phyloP scores from a whole-genome alignment of 2,329 filamentous ascomycete genomes.

The Didymellaceae sp. region DNA sequence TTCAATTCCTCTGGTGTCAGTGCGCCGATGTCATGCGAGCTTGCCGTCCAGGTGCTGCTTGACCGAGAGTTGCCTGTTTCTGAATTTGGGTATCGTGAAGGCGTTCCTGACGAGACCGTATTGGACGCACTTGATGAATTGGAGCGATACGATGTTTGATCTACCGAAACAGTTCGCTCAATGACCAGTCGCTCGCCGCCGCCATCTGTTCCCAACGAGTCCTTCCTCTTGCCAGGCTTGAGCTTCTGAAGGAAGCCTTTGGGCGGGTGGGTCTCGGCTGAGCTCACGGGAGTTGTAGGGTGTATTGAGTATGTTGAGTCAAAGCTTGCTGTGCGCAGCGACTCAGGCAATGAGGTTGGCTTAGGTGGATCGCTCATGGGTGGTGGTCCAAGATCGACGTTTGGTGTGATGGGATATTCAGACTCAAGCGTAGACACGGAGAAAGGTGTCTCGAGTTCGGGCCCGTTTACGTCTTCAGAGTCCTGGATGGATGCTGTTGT shows the following conservation, averaged over 20 bases:
- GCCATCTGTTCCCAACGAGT: conserved; percentile 14
- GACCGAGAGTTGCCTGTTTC: conserved; percentile 25
- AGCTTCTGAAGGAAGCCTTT: conserved; percentile 32
- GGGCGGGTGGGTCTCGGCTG: conserved; percentile 22
- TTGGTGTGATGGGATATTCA: conserved; percentile 12
- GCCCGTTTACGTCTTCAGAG: conserved; percentile 3
- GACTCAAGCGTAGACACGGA: conserved; percentile 21
- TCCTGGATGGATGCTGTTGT: conserved; percentile 28
- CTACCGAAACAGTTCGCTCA: conserved; percentile 41
- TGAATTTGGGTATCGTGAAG: conserved; percentile 18
- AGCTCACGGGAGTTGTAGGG: conserved; percentile 20
- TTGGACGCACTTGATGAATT: conserved; percentile 31
- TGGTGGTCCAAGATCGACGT: conserved; percentile 2
- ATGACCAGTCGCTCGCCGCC: conserved; percentile 33
- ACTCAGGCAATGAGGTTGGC: conserved; percentile 4
- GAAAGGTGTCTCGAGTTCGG: conserved; percentile 20
- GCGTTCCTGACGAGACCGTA: conserved; percentile 31
- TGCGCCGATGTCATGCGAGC: conserved; percentile 47
- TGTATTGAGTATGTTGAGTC: conserved; percentile 21
- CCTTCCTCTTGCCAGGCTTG: conserved; percentile 17
- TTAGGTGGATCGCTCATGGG: conserved; percentile 5
- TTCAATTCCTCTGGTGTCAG: conserved; percentile 51
- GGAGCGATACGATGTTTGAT: conserved; percentile 42
- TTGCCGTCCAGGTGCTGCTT: conserved; percentile 49
- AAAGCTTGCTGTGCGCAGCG: conserved; percentile 15